Conservation (phyloP, 2,329 filamentous ascomycete genomes). For the Clonostachys chloroleuca region DNA sequence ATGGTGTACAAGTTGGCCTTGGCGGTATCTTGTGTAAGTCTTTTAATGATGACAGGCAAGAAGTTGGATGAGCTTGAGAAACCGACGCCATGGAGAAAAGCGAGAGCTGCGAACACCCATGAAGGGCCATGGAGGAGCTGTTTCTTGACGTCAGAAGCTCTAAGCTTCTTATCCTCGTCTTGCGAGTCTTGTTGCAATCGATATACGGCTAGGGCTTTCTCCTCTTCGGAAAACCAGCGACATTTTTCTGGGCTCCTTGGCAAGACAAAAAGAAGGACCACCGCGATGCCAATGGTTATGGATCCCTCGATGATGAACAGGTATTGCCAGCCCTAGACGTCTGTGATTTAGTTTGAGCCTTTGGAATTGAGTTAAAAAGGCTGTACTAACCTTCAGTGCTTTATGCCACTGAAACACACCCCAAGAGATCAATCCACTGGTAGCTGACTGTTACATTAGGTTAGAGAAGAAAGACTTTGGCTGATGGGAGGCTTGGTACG, state of each 20-base stretch:
- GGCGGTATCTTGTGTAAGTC: slow-evolving; percentile 22
- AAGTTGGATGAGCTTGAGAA: slow-evolving; percentile 15
- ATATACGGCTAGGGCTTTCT: slow-evolving; percentile 13
- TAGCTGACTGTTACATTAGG: slow-evolving; percentile 4
- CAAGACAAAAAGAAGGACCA: slow-evolving; percentile 8
- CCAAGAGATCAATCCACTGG: slow-evolving; percentile 15
- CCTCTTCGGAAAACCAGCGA: slow-evolving; percentile 13
- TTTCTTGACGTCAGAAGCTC: slow-evolving; percentile 11
- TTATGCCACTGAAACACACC: slow-evolving; percentile 14
- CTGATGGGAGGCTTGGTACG: not conserved
- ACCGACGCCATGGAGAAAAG: slow-evolving; percentile 15
- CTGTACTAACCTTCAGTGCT: slow-evolving; percentile 6
- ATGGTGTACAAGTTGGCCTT: slow-evolving; percentile 16
- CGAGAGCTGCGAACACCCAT: slow-evolving; percentile 13
- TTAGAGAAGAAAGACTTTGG: too few species aligned
- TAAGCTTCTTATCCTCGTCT: slow-evolving; percentile 10
- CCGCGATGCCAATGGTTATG: slow-evolving; percentile 11
- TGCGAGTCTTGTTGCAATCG: slow-evolving; percentile 14
- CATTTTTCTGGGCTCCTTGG: slow-evolving; percentile 12
- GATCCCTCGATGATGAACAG: slow-evolving; percentile 18
- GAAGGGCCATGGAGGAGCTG: slow-evolving; percentile 11
- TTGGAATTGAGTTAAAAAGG: not conserved
- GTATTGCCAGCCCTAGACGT: slow-evolving; percentile 18
- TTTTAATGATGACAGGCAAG: slow-evolving; percentile 19
- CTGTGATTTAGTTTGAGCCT: not conserved